Evolutionary conservation across 1,284 basidiomycete species (phyloP).

Genomic region (Coniferiporia sulphurascens): DNA sequence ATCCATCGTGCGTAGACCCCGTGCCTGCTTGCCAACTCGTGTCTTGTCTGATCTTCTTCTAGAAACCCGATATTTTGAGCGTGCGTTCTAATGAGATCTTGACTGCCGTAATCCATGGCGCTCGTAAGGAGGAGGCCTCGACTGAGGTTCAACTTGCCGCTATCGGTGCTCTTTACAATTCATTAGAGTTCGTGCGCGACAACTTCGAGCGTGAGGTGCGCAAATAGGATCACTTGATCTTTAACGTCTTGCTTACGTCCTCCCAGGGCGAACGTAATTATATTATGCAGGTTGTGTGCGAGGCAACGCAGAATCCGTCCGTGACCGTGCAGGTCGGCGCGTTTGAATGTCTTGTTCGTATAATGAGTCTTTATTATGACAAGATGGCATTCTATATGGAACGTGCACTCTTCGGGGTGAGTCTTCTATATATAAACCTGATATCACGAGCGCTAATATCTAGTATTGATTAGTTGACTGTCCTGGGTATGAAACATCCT

Average conservation of each 20-base stretch:
- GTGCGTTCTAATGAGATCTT: constrained; percentile 95
- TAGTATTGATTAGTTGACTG: constrained; percentile 68
- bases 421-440: constrained; percentile 28
- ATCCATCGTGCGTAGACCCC: constrained; percentile 67
- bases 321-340: constrained; percentile 86
- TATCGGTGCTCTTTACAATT: constrained; percentile 91
- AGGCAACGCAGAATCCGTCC: constrained; percentile 86
- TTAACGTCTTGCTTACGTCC: constrained; percentile 11
- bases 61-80: constrained; percentile 90
- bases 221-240: constrained; percentile 2
- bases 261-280: constrained; percentile 94
- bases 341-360: constrained; percentile 93
- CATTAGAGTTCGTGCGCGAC: constrained; percentile 94
- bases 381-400: constrained; percentile 99
- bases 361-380: constrained; percentile 98
- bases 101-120: constrained; percentile 97
- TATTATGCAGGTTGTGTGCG: constrained; percentile 99
- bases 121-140: constrained; percentile 94
- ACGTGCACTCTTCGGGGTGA: constrained; percentile 92
- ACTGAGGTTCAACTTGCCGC: constrained; percentile 93
- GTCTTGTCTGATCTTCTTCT: constrained; percentile 12
- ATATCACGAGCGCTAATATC: background rate
- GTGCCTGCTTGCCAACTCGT: constrained; percentile 19
- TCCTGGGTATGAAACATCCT: constrained; percentile 95
- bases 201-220: constrained; percentile 96